phyloP scores from a whole-genome alignment of 208 protist species.

The Leishmania guyanensis region DNA sequence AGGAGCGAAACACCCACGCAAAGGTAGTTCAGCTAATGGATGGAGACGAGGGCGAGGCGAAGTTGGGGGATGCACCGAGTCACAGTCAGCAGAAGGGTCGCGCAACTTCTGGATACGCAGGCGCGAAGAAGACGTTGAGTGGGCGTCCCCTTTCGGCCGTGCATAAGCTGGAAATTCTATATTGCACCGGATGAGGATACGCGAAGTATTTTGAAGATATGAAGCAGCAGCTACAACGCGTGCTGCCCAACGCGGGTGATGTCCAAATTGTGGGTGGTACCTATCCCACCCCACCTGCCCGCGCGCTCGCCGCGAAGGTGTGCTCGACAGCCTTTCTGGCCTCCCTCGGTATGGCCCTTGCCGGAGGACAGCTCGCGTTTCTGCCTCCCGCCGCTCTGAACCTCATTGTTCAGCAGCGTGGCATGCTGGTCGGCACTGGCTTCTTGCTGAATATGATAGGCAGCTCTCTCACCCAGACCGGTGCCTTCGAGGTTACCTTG shows the following conservation, averaged over 20 bases:
- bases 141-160: not conserved
- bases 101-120: not conserved
- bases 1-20: not conserved
- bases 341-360: conserved; percentile 40
- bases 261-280: conserved; percentile 44
- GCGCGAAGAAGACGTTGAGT: not conserved
- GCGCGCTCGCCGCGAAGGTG: conserved; percentile 33
- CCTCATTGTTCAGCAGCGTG: conserved; percentile 41
- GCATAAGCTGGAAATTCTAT: conserved; percentile 50
- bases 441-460: conserved; percentile 70
- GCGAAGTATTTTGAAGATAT: conserved; percentile 79
- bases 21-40: conserved; percentile 29
- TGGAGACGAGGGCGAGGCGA: conserved; percentile 6
- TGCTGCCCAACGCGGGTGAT: conserved; percentile 40
- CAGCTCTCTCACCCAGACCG: conserved; percentile 44
- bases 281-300: conserved; percentile 51
- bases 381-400: conserved; percentile 36
- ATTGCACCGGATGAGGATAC: conserved; percentile 82
- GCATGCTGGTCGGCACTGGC: conserved; percentile 48
- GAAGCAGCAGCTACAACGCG: conserved; percentile 36
- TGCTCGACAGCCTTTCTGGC: conserved; percentile 43
- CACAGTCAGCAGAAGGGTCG: not conserved
- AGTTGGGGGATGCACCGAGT: not conserved
- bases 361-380: conserved; percentile 32
- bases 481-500: conserved; percentile 78